A percentile compares a stretch with the other conserved stretches of the same genome.
Evolutionary conservation across 305 asterid species (phyloP).

Genomic region (Fraxinus velutina): DNA sequence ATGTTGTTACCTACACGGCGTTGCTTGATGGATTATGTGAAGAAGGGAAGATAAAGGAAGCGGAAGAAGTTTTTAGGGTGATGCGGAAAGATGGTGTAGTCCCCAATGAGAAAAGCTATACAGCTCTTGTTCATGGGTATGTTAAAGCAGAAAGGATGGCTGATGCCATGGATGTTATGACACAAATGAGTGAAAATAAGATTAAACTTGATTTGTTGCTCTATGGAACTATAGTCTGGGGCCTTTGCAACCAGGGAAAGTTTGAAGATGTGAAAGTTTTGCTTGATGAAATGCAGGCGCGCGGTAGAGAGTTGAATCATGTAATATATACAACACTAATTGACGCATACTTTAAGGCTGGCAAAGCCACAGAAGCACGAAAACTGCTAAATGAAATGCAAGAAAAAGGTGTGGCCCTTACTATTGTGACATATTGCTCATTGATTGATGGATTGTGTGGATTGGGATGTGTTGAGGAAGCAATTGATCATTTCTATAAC

Average conservation of each 20-base stretch:
- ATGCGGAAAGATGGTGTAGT: constrained; percentile 52
- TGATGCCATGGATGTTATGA: constrained; percentile 55
- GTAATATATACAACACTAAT: constrained; percentile 67
- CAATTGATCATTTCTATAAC: constrained; percentile 45
- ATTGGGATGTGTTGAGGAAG: constrained; percentile 65
- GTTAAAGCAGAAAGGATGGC: constrained; percentile 57
- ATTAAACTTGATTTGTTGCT: constrained; percentile 53
- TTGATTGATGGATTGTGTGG: constrained; percentile 71
- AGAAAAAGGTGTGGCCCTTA: constrained; percentile 53
- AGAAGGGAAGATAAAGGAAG: constrained; percentile 67
- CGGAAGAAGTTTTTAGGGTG: constrained; percentile 63
- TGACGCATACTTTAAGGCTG: constrained; percentile 72
- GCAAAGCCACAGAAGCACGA: constrained; percentile 63
- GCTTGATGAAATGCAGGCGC: constrained; percentile 65
- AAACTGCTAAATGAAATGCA: constrained; percentile 63
- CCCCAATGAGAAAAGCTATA: constrained; percentile 63
- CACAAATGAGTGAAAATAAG: constrained; percentile 55
- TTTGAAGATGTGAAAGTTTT: constrained; percentile 59
- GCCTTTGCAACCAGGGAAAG: constrained; percentile 60
- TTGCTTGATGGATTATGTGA: constrained; percentile 73
- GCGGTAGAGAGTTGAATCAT: constrained; percentile 45
- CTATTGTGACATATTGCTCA: constrained; percentile 56
- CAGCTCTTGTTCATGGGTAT: constrained; percentile 76
- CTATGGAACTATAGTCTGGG: constrained; percentile 79
- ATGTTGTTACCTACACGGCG: constrained; percentile 67